These are phyloP conservation scores for Solanum bukasovii DNA, from an alignment of 257 asterid species.

Conservation along the genomic window DNA sequence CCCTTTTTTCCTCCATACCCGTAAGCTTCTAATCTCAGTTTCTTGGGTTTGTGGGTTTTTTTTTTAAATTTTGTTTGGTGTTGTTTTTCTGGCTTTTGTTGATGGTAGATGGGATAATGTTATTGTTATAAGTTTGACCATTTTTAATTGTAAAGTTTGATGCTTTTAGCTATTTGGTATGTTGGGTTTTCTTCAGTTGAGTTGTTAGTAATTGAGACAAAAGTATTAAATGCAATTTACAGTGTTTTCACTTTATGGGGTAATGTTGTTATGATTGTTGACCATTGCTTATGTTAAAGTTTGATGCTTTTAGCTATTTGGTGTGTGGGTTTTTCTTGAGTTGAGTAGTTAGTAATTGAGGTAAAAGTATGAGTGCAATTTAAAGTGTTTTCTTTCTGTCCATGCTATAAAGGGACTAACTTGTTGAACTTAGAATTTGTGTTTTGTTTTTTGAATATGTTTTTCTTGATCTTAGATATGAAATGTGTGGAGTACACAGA, in stretches of 20 bases:
- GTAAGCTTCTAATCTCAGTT: conserved; percentile 3
- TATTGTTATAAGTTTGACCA: not conserved
- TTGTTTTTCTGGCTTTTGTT: not conserved
- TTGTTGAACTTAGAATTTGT: not conserved
- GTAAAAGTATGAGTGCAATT: not conserved
- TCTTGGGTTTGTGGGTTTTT: not conserved
- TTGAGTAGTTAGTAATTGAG: not conserved
- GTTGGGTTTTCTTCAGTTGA: not conserved
- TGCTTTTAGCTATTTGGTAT: not conserved
- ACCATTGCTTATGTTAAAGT: not conserved
- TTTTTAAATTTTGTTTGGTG: not conserved
- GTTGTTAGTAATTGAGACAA: not conserved
- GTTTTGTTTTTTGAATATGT: not conserved
- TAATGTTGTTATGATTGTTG: not conserved
- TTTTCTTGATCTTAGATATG: not conserved
- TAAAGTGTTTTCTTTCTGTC: not conserved
- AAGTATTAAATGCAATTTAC: not conserved
- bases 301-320: not conserved
- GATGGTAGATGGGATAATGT: not conserved
- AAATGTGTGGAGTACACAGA: not conserved
- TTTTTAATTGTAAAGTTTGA: not conserved
- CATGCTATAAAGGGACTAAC: not conserved
- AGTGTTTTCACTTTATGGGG: not conserved
- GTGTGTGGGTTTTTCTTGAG: not conserved
- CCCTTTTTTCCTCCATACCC: not conserved